Percentiles rank a stretch among this genome's conserved stretches.
Conservation (phyloP, 306 rosid species). For the Oemleria cerasiformis region DNA sequence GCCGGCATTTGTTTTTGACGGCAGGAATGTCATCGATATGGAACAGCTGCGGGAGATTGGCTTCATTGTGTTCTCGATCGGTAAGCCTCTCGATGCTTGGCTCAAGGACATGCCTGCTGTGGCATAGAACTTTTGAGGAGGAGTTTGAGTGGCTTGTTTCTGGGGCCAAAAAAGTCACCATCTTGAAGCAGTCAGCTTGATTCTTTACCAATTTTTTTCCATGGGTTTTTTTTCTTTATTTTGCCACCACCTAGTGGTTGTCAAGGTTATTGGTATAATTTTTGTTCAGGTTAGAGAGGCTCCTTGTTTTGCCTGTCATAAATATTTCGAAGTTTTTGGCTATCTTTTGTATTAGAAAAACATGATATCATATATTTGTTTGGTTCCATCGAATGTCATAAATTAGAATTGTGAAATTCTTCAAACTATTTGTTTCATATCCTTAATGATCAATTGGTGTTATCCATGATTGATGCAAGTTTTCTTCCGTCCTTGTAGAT, state of each 20-base stretch:
- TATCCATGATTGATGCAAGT: no score
- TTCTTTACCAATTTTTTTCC: conserved; percentile 39
- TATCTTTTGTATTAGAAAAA: conserved; percentile 31
- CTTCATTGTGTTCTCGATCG: conserved; percentile 83
- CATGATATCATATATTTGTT: conserved; percentile 25
- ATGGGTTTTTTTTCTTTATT: conserved; percentile 25
- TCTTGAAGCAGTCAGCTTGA: conserved; percentile 34
- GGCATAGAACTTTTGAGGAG: conserved; percentile 42
- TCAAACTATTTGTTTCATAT: conserved; percentile 7
- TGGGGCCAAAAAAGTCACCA: no score
- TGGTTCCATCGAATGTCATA: conserved; percentile 27
- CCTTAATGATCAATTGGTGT: neutral
- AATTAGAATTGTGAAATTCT: conserved; percentile 25
- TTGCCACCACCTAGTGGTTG: conserved; percentile 31
- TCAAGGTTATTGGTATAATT: conserved; percentile 34
- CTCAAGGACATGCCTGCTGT: conserved; percentile 92
- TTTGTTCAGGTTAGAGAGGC: conserved; percentile 41
- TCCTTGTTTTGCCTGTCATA: conserved; percentile 40
- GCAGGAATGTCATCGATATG: conserved; percentile 58
- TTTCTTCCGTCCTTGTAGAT: no score
- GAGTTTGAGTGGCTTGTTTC: conserved; percentile 21
- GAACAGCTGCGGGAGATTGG: conserved; percentile 77
- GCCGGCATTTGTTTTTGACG: conserved; percentile 85
- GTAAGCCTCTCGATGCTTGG: conserved; percentile 91
- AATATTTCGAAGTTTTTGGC: neutral